Evolutionary conservation across 2,329 filamentous ascomycete species (phyloP).

Genomic region (Fonsecaea pugnacius): DNA sequence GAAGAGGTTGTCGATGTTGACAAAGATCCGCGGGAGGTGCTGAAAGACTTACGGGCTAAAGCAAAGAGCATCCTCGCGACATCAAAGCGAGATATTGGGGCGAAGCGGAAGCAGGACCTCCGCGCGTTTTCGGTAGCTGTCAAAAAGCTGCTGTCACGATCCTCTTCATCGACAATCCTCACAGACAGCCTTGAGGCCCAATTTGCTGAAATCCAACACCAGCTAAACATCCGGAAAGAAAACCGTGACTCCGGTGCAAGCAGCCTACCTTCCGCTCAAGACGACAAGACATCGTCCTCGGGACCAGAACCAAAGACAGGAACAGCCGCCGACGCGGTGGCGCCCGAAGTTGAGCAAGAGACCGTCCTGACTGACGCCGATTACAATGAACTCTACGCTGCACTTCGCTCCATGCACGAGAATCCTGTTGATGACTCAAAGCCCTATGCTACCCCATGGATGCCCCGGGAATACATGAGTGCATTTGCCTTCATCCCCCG

Average conservation of each 20-base stretch:
- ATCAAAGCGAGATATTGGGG: slow-evolving; percentile 61
- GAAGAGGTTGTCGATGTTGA: slow-evolving; percentile 49
- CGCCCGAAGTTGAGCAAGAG: slow-evolving; percentile 45
- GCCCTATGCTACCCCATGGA: slow-evolving; percentile 91
- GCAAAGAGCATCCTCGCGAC: slow-evolving; percentile 65
- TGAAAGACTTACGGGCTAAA: slow-evolving; percentile 60
- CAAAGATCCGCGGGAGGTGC: slow-evolving; percentile 51
- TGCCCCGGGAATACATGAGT: slow-evolving; percentile 81
- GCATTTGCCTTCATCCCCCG: slow-evolving; percentile 93
- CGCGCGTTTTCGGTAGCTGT: slow-evolving; percentile 72
- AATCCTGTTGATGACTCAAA: slow-evolving; percentile 78
- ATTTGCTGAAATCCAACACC: slow-evolving; percentile 57
- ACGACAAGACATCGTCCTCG: slow-evolving; percentile 18
- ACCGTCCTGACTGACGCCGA: slow-evolving; percentile 55
- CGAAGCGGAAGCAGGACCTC: slow-evolving; percentile 74
- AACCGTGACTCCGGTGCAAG: slow-evolving; percentile 30
- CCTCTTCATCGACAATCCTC: slow-evolving; percentile 49
- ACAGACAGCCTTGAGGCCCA: slow-evolving; percentile 59
- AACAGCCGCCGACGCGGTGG: slow-evolving; percentile 40
- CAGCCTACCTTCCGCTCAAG: slow-evolving; percentile 26
- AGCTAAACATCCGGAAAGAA: slow-evolving; percentile 49
- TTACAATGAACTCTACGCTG: slow-evolving; percentile 54
- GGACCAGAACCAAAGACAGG: slow-evolving; percentile 5
- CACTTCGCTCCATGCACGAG: slow-evolving; percentile 68
- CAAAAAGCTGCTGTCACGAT: slow-evolving; percentile 64